These are phyloP conservation scores for Malus orientalis DNA, from an alignment of 306 rosid species.

Conservation along the genomic window DNA sequence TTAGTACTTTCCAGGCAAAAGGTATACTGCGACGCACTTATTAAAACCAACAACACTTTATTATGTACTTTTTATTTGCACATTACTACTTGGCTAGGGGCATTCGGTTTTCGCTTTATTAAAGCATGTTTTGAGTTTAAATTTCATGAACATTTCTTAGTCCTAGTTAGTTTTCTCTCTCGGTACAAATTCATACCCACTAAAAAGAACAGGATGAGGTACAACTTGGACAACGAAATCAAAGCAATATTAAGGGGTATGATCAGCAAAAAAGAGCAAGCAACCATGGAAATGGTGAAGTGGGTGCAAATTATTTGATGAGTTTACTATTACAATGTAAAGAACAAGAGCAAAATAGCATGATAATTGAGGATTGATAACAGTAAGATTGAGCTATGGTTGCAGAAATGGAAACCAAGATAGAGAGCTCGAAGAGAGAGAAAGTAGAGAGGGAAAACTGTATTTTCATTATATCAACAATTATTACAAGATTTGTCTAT, in stretches of 20 bases:
- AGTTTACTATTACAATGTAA: conserved; percentile 24
- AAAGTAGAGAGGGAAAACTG: too few relatives aligned
- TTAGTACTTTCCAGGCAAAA: conserved; percentile 34
- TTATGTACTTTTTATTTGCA: not conserved
- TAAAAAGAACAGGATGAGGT: conserved; percentile 30
- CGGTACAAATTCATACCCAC: conserved; percentile 32
- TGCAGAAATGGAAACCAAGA: too few relatives aligned
- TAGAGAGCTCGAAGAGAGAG: too few relatives aligned
- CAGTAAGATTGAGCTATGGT: too few relatives aligned
- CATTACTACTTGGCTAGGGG: too few relatives aligned
- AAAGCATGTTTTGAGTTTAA: too few relatives aligned
- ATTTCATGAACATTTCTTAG: too few relatives aligned
- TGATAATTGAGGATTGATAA: conserved; percentile 18
- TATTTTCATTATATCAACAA: too few relatives aligned
- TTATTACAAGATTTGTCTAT: too few relatives aligned
- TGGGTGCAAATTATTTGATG: conserved; percentile 24
- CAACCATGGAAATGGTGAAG: conserved; percentile 13
- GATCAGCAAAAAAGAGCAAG: conserved; percentile 22
- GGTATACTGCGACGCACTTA: not conserved
- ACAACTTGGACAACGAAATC: conserved; percentile 26
- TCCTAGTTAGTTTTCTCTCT: not conserved
- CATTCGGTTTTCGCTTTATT: too few relatives aligned
- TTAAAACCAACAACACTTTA: not conserved
- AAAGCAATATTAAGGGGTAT: conserved; percentile 24
- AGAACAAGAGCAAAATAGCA: conserved; percentile 8